Base-by-base conservation (phyloP, 2,329 filamentous ascomycete genomes). In the Penicillium janthinellum region DNA sequence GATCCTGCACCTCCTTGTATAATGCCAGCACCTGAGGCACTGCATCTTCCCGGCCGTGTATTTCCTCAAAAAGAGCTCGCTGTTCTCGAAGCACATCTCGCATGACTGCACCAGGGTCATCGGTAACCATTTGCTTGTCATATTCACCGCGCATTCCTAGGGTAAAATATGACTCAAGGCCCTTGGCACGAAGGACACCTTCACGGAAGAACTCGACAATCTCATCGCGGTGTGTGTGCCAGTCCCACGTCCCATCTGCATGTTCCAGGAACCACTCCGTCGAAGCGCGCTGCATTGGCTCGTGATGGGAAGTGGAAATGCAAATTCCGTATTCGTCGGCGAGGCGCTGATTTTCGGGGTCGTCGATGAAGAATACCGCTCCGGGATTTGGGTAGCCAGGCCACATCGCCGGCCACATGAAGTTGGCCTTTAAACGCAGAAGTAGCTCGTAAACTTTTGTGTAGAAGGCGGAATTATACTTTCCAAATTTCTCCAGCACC, bases 321-420 rank as follows among this genome's bases (percentile, higher is more conserved):
- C 91, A 88, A 58, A 92, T 85, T 42, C 87, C 89, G 70, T 86
- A 91, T n/a, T 88, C 88, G 66, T 92, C 87, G 0, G 89, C 87
- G 5, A 90, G 81, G 0, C 86, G 84, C 69, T 90, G 87, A 65
- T 87, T 91, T 34, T 82, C 79, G 2, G 84, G 79, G 69, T 92
- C 89, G 61, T 92, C 90, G 1, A 90, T 83, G 69, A 87, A 86
- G 68, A 91, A 90, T 82, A 90, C 90, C 63, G 82, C 84, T 5
- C 82, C 84, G 4, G 62, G 62, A n/a, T 64, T 64, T 3, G 62
- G 62, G n/a, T 64, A 64, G 4, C 62, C 62, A 0, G 62, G 62
- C 90, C 89, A 92, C 71, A 86, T 80, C 0, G 88, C 84, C 0
- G 89, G 90, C 89, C 90, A 92, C 52, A 92, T 78, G 68, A 91